These are phyloP conservation scores for Venturia carpophila DNA, from an alignment of 2,329 filamentous ascomycete genomes.

Conservation along the genomic window DNA sequence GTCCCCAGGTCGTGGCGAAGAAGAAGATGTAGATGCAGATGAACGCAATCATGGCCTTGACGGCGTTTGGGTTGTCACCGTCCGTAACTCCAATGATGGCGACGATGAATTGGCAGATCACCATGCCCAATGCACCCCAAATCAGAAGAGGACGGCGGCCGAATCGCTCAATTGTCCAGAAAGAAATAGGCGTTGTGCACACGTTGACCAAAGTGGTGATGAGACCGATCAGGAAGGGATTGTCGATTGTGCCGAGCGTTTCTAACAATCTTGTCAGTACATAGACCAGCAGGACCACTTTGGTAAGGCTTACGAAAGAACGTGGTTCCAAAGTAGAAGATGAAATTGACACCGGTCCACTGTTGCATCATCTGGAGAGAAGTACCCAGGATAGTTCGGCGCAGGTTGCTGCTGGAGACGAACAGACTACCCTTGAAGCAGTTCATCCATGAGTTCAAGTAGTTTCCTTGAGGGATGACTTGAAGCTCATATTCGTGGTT, in stretches of 20 bases:
- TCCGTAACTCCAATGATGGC: slow-evolving; percentile 52
- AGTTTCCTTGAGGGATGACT: slow-evolving; percentile 56
- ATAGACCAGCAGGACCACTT: slow-evolving; percentile 66
- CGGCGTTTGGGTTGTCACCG: slow-evolving; percentile 33
- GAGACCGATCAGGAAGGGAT: slow-evolving; percentile 76
- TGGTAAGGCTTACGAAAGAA: slow-evolving; percentile 46
- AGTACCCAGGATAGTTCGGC: slow-evolving; percentile 41
- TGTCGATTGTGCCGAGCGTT: slow-evolving; percentile 63
- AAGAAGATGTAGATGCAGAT: slow-evolving; percentile 91
- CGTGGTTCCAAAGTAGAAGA: slow-evolving; percentile 60
- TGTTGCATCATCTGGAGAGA: slow-evolving; percentile 46
- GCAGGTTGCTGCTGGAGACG: slow-evolving; percentile 44
- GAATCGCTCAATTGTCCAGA: slow-evolving; percentile 75
- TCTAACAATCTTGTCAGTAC: slow-evolving; percentile 45
- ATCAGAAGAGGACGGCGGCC: slow-evolving; percentile 77
- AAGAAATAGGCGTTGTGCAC: slow-evolving; percentile 74
- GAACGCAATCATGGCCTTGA: slow-evolving; percentile 71
- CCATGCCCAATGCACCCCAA: slow-evolving; percentile 71
- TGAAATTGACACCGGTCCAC: slow-evolving; percentile 78
- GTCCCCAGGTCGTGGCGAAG: slow-evolving; percentile 81
- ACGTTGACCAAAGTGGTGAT: slow-evolving; percentile 87
- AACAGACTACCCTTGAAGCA: slow-evolving; percentile 52
- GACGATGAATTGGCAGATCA: slow-evolving; percentile 79
- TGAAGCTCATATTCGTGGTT: slow-evolving; percentile 79
- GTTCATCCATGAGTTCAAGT: slow-evolving; percentile 60